phyloP scores from a whole-genome alignment of 345 rosid species.

The Brassica carinata region DNA sequence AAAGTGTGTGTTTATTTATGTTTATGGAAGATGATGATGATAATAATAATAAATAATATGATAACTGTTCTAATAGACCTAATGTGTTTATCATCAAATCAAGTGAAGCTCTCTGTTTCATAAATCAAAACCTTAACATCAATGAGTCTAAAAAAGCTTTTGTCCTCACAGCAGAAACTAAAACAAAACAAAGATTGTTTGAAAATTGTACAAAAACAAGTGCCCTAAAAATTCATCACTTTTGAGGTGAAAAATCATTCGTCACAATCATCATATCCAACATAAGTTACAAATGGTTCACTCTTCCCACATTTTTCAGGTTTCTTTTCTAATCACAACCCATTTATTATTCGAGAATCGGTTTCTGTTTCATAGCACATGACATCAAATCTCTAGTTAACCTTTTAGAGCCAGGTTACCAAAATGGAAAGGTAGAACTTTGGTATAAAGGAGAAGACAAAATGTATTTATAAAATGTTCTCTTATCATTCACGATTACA shows the following conservation, averaged over 20 bases:
- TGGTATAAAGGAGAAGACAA: not conserved
- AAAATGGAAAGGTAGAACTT: not conserved
- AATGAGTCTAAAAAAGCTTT: not conserved
- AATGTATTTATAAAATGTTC: not conserved
- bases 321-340: not conserved
- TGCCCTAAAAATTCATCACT: constrained; percentile 1
- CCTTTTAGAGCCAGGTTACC: not conserved
- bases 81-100: constrained; percentile 6
- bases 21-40: constrained; percentile 26
- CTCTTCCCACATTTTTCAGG: constrained; percentile 4
- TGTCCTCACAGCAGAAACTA: not conserved
- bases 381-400: not conserved
- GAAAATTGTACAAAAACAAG: constrained; percentile 18
- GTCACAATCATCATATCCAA: constrained; percentile 5
- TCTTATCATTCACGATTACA: not conserved
- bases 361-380: constrained; percentile 4
- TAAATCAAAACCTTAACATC: not conserved
- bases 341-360: not conserved
- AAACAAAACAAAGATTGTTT: constrained; percentile 2
- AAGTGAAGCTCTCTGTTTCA: constrained; percentile 16
- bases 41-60: constrained; percentile 22
- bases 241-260: constrained; percentile 12
- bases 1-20: constrained; percentile 30
- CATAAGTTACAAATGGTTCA: not conserved
- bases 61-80: constrained; percentile 5